These are phyloP conservation scores for Torulaspora franciscae DNA, from an alignment of 805 yeast genomes.

Conservation along the genomic window DNA sequence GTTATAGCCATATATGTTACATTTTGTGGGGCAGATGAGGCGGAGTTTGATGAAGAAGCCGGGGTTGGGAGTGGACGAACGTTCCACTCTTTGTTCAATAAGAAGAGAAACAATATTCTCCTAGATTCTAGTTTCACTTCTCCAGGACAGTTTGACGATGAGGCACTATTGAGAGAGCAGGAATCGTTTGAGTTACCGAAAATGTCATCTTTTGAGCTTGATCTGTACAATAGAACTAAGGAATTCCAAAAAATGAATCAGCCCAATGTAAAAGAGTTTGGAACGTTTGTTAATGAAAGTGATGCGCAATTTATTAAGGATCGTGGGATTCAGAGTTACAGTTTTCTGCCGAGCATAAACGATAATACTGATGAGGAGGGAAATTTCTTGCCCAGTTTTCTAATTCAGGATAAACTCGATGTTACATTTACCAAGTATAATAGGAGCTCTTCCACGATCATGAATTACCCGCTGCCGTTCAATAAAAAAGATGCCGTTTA, in stretches of 20 bases:
- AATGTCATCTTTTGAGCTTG: slow-evolving; percentile 33
- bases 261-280: slow-evolving; percentile 32
- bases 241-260: slow-evolving; percentile 32
- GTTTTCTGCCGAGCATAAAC: slow-evolving; percentile 34
- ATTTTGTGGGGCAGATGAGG: slow-evolving; percentile 33
- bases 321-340: slow-evolving; percentile 36
- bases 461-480: slow-evolving; percentile 38
- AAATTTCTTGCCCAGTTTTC: slow-evolving; percentile 34
- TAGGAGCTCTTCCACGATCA: slow-evolving; percentile 31
- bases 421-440: slow-evolving; percentile 31
- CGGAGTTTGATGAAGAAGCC: slow-evolving; percentile 33
- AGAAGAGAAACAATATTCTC: slow-evolving; percentile 26
- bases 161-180: slow-evolving; percentile 19
- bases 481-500: slow-evolving; percentile 61
- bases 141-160: slow-evolving; percentile 33
- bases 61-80: slow-evolving; percentile 16
- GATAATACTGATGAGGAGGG: slow-evolving; percentile 34
- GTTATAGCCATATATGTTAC: slow-evolving; percentile 34
- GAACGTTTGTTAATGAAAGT: slow-evolving; percentile 26
- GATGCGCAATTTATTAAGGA: slow-evolving; percentile 32
- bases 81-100: slow-evolving; percentile 25
- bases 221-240: slow-evolving; percentile 30
- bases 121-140: slow-evolving; percentile 30
- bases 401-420: slow-evolving; percentile 35
- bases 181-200: slow-evolving; percentile 27